Evolutionary conservation across 2,329 filamentous ascomycete genomes (phyloP).

Genomic region (Fusarium irregulare): DNA sequence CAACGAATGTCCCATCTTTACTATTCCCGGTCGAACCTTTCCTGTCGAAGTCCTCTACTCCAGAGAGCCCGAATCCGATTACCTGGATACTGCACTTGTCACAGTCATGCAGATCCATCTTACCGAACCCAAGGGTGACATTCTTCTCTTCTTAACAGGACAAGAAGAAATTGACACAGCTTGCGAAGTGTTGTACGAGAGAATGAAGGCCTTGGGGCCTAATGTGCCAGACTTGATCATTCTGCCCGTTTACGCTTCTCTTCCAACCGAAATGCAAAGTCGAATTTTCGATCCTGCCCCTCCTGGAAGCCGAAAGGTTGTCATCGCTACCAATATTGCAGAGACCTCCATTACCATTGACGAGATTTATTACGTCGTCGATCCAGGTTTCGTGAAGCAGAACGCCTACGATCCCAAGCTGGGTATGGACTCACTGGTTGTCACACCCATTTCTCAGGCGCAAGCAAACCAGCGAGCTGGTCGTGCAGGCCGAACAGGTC

Average conservation of each 20-base stretch:
- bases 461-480: slow-evolving; percentile 95
- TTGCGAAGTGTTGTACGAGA: slow-evolving; percentile 91
- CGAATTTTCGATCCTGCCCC: slow-evolving; percentile 95
- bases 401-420: slow-evolving; percentile 97
- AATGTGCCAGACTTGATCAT: slow-evolving; percentile 92
- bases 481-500: slow-evolving; percentile 91
- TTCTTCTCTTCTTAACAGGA: slow-evolving; percentile 95
- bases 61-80: slow-evolving; percentile 93
- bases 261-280: slow-evolving; percentile 94
- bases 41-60: slow-evolving; percentile 97
- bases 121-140: slow-evolving; percentile 91
- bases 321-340: slow-evolving; percentile 98
- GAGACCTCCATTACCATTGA: slow-evolving; percentile 99
- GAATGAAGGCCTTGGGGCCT: slow-evolving; percentile 94
- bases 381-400: slow-evolving; percentile 97
- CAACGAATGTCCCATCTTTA: slow-evolving; percentile 94
- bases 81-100: slow-evolving; percentile 91
- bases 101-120: slow-evolving; percentile 99
- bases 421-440: slow-evolving; percentile 95
- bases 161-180: slow-evolving; percentile 98
- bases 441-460: slow-evolving; percentile 96
- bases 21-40: slow-evolving; percentile 93
- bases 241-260: slow-evolving; percentile 92
- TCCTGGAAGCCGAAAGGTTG: slow-evolving; percentile 86
- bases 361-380: slow-evolving; percentile 96